phyloP scores from a whole-genome alignment of 345 rosid species.

The Eutrema yunnanense region DNA sequence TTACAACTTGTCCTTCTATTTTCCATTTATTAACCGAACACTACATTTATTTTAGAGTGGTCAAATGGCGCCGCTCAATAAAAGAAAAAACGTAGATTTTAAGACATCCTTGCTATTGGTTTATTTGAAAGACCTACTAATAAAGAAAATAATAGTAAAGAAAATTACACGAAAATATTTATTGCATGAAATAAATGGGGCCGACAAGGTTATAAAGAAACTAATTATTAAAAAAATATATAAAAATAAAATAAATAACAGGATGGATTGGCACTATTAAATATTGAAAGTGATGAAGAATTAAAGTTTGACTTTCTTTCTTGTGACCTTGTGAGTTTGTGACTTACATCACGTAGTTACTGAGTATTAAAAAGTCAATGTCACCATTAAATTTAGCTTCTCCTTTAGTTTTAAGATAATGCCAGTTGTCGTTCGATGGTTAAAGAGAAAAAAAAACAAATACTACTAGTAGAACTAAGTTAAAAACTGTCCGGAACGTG shows the following conservation, averaged over 20 bases:
- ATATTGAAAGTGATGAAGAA: slow-evolving; percentile 30
- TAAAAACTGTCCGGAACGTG: neutral
- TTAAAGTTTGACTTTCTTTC: slow-evolving; percentile 40
- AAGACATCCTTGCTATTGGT: slow-evolving; percentile 14
- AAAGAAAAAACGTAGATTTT: slow-evolving; percentile 8
- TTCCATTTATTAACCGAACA: neutral
- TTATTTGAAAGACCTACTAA: slow-evolving; percentile 16
- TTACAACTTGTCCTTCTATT: slow-evolving; percentile 1
- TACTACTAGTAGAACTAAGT: neutral
- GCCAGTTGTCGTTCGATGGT: neutral
- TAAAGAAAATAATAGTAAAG: slow-evolving; percentile 10
- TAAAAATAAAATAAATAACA: neutral
- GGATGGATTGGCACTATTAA: neutral
- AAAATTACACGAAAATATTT: slow-evolving; percentile 7
- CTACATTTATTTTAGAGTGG: slow-evolving; percentile 11
- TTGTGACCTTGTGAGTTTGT: slow-evolving; percentile 29
- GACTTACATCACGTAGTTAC: neutral
- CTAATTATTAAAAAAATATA: neutral
- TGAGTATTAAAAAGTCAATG: slow-evolving; percentile 10
- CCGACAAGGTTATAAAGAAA: slow-evolving; percentile 14
- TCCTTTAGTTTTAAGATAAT: neutral
- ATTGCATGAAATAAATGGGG: slow-evolving; percentile 20
- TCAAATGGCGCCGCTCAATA: slow-evolving; percentile 23
- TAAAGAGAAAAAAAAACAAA: neutral
- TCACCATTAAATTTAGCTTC: slow-evolving; percentile 10